These are phyloP conservation scores for Cyberlindnera subsufficiens DNA, from an alignment of 805 yeast genomes.

Conservation along the genomic window DNA sequence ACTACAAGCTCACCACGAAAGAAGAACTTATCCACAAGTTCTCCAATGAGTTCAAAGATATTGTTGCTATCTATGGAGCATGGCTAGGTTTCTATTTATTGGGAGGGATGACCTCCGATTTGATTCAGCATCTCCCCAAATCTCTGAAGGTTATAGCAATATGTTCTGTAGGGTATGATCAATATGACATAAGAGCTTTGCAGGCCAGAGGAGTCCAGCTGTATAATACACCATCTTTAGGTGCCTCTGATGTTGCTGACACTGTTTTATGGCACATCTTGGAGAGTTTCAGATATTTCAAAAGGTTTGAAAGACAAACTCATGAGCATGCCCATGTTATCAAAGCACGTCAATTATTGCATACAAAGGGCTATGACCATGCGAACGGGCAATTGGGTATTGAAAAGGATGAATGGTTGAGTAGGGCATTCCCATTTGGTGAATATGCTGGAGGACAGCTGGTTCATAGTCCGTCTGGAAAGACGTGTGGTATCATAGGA, in stretches of 20 bases:
- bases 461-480: slow-evolving; percentile 41
- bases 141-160: slow-evolving; percentile 42
- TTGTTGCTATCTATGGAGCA: slow-evolving; percentile 52
- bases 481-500: slow-evolving; percentile 50
- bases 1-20: slow-evolving; percentile 30
- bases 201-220: slow-evolving; percentile 34
- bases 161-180: slow-evolving; percentile 56
- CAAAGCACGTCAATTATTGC: slow-evolving; percentile 30
- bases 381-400: slow-evolving; percentile 26
- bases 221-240: slow-evolving; percentile 40
- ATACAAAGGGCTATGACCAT: slow-evolving; percentile 24
- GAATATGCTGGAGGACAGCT: slow-evolving; percentile 28
- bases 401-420: slow-evolving; percentile 20
- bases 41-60: slow-evolving; percentile 27
- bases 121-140: slow-evolving; percentile 40
- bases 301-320: slow-evolving; percentile 28
- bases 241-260: slow-evolving; percentile 62
- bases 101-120: slow-evolving; percentile 43
- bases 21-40: slow-evolving; percentile 36
- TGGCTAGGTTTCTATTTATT: slow-evolving; percentile 48
- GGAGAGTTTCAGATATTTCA: slow-evolving; percentile 47
- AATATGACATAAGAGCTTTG: slow-evolving; percentile 39
- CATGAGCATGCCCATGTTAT: slow-evolving; percentile 34
- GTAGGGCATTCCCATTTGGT: slow-evolving; percentile 29
- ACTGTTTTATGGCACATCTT: slow-evolving; percentile 51